Evolutionary conservation across 371 early-diverging fungal genomes (phyloP), one percentile per base, ranked within the genome.

Genomic region (Blakeslea trispora): DNA sequence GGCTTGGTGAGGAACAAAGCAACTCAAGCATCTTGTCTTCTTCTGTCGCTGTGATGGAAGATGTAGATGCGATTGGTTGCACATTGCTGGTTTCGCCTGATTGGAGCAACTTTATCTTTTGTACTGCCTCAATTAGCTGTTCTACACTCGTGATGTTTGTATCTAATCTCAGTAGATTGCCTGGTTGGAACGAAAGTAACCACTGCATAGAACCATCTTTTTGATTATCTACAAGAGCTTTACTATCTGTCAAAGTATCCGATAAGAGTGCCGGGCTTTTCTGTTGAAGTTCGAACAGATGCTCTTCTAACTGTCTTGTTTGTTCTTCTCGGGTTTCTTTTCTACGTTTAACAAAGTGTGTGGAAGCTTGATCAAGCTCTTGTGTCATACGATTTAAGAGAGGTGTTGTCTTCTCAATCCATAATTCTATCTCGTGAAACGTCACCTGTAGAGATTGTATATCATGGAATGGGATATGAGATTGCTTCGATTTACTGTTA

Each of bases 381-480:
- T 71, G 71, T 9, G 77, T 76, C 75, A 79, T 74, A 5, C 76
- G 65, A 28, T 61, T 61, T 41, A 79, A 49, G 1, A 76, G 62
- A 22, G 80, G 80, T 1, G 74, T 67, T 8, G 80, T 76, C 46
- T 76, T 76, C 55, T 79, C 80, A 23, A 79, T 76, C 79, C 80
- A 79, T 14, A 75, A 59, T 32, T 59, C 59, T 11, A 59, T 59
- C 32, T 59, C 59, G 18, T 59, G 52, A 62, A 79, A 79, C 1
- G 80, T 79, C 45, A 79, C 74, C 59, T 79, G 80, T 31, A 79
- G 53, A 3, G 76, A 68, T 35, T 79, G 76, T 18, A 76, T 57
- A 57, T 79, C 73, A 32, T 79, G 28, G 71, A 23, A 69, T 64
- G 28, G 68, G 52, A 15, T 60, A 71, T 49, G 63, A 59, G 37